phyloP scores from a whole-genome alignment of 2,329 filamentous ascomycete genomes.

The Nigrospora osmanthi region DNA sequence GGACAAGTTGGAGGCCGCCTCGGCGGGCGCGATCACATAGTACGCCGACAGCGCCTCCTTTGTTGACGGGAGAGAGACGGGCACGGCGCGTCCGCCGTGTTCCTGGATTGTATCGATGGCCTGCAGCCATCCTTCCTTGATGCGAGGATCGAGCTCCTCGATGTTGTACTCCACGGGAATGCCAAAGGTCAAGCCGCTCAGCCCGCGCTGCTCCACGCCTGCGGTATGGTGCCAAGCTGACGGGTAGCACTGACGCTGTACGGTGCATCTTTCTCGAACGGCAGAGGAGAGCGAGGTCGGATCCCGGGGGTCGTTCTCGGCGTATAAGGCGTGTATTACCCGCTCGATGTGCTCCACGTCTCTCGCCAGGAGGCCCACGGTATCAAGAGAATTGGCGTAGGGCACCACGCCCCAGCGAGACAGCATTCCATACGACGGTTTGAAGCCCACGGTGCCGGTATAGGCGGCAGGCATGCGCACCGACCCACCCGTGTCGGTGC shows the following conservation, averaged over 20 bases:
- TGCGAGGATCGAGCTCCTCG: slow-evolving; percentile 60
- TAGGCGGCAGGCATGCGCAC: slow-evolving; percentile 84
- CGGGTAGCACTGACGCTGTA: slow-evolving; percentile 17
- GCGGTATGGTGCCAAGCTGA: background rate
- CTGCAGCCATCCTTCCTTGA: slow-evolving; percentile 62
- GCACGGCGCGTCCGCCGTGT: slow-evolving; percentile 63
- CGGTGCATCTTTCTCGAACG: slow-evolving; percentile 43
- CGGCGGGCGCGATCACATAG: slow-evolving; percentile 89
- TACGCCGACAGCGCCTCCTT: slow-evolving; percentile 84
- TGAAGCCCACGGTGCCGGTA: slow-evolving; percentile 75
- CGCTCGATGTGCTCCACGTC: slow-evolving; percentile 44
- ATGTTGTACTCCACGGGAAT: slow-evolving; percentile 81
- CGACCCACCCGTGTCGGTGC: slow-evolving; percentile 90
- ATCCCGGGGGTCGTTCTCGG: slow-evolving; percentile 58
- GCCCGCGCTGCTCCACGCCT: slow-evolving; percentile 3
- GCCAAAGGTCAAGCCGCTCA: slow-evolving; percentile 39
- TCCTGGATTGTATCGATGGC: slow-evolving; percentile 52
- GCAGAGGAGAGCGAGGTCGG: slow-evolving; percentile 60
- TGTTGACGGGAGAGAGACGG: slow-evolving; percentile 76
- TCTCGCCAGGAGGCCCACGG: slow-evolving; percentile 67
- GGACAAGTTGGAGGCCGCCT: slow-evolving; percentile 90
- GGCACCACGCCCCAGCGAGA: slow-evolving; percentile 82
- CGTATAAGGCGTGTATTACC: slow-evolving; percentile 36
- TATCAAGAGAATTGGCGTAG: slow-evolving; percentile 90
- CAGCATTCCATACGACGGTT: slow-evolving; percentile 83